Base-by-base conservation (phyloP, 2,329 filamentous ascomycete genomes). In the Ceratocystis cacaofunesta region DNA sequence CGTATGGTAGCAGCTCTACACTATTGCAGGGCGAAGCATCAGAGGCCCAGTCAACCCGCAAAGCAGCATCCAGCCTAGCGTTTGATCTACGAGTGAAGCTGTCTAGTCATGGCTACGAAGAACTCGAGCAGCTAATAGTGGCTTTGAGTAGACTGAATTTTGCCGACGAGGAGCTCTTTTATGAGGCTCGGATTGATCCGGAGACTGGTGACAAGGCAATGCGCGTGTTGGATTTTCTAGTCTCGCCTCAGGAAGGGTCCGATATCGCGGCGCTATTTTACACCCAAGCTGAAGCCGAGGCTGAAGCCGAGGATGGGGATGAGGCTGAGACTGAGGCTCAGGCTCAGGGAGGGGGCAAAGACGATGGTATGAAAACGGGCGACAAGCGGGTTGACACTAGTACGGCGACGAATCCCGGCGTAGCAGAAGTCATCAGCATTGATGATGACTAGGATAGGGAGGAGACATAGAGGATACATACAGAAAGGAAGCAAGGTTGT, bases 111-210 rank as follows among this genome's bases (percentile, higher is more conserved):
- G 41, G 22, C 41, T 5, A 84, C 4, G 89, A 90, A 2, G 89
- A 86, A 0, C 83, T 84, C 63, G 90, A 96, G 71, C 90, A 91
- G 63, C 92, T 95, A 71, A 78, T 95, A 0, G 82, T 96, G 8
- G 85, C 85, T 1, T 77, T 99, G 57, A 91, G 90, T 0, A 78
- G 92, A 52, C 76, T 97, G n/a, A 90, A 89, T 0, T 96, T 96
- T 73, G 86, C 85, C 5, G 84, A 85, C 62, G 90, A 95, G 68
- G 87, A 90, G 36, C 74, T 89, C 7, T 82, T 94, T 10, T 79
- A 95, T 32, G 91, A 96, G 74, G 78, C 80, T 1, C 86, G 86
- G 0, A 87, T 95, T 64, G 87, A 88, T 44, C 83, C 87, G 32
- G 89, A 90, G 69, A 89, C 90, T 0, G 83, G 87, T 1, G 89